Percentiles rank a stretch among this genome's conserved stretches.
Evolutionary conservation across 2,329 filamentous ascomycete species (phyloP).

Genomic region (Pestalotiopsis sp.): DNA sequence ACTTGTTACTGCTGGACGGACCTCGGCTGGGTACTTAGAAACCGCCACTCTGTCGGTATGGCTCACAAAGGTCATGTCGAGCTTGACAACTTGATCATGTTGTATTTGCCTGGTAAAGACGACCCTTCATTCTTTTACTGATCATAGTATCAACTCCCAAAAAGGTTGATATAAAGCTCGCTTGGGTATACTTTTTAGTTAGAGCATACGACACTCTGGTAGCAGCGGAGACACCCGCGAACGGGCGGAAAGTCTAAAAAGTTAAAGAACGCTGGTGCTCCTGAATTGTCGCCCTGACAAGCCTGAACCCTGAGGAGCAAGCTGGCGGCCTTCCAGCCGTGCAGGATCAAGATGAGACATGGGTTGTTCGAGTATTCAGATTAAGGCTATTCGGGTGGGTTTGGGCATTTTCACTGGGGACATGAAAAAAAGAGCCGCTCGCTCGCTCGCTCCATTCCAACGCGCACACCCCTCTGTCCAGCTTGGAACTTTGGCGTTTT

Average conservation of each 20-base stretch:
- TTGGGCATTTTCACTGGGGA: background rate
- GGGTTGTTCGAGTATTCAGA: slow-evolving; percentile 18
- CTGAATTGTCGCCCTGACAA: background rate
- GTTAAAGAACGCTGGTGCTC: background rate
- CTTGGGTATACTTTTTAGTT: background rate
- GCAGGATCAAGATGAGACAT: slow-evolving; percentile 14
- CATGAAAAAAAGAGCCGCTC: background rate
- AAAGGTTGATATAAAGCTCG: background rate
- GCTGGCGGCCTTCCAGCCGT: background rate
- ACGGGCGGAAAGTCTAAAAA: background rate
- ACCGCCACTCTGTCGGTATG: background rate
- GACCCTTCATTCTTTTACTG: too few species aligned
- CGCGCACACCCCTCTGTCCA: too few species aligned
- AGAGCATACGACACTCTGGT: background rate
- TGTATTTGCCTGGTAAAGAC: too few species aligned
- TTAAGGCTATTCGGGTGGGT: slow-evolving; percentile 17
- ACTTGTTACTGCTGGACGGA: background rate
- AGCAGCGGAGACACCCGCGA: slow-evolving; percentile 10
- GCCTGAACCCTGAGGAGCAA: background rate
- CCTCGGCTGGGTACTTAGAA: background rate
- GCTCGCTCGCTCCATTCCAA: background rate
- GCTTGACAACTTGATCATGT: too few species aligned
- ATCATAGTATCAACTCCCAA: too few species aligned
- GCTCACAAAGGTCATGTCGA: background rate
- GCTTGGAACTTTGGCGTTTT: too few species aligned